Conservation (phyloP, 106 monocot genomes). For the Allium sativum region DNA sequence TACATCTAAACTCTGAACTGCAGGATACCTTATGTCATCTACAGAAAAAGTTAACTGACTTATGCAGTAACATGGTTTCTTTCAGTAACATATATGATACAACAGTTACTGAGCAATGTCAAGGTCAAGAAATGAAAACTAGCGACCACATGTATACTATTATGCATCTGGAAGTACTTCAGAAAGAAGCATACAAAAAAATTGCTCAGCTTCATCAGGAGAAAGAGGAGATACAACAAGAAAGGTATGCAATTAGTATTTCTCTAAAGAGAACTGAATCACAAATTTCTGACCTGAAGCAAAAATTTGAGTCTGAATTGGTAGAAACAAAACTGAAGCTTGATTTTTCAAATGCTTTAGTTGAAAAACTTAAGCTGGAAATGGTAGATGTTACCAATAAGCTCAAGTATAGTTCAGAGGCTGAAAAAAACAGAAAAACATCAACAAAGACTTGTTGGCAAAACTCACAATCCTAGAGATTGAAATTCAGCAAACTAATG, state of each 20-base stretch:
- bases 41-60: constrained; percentile 28
- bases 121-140: constrained; percentile 18
- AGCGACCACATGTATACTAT: constrained; percentile 29
- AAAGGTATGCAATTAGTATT: constrained; percentile 22
- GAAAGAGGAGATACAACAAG: constrained; percentile 30
- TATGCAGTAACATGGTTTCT: constrained; percentile 19
- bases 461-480: constrained; percentile 33
- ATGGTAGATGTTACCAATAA: constrained; percentile 41
- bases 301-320: constrained; percentile 34
- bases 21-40: constrained; percentile 20
- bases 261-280: constrained; percentile 24
- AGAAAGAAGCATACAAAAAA: constrained; percentile 19
- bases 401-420: constrained; percentile 29
- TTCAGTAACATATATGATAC: constrained; percentile 24
- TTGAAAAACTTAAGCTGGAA: constrained; percentile 40
- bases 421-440: constrained; percentile 20
- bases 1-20: constrained; percentile 30
- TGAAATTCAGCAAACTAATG: constrained; percentile 31
- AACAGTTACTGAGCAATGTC: constrained; percentile 15
- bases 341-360: constrained; percentile 27
- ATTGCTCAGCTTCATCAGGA: constrained; percentile 36
- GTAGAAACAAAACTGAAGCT: constrained; percentile 29
- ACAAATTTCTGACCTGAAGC: constrained; percentile 15
- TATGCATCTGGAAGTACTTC: constrained; percentile 33
- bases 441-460: constrained; percentile 45